Conservation (phyloP, 192 early-diverging fungal genomes). For the Coemansia sp. region DNA sequence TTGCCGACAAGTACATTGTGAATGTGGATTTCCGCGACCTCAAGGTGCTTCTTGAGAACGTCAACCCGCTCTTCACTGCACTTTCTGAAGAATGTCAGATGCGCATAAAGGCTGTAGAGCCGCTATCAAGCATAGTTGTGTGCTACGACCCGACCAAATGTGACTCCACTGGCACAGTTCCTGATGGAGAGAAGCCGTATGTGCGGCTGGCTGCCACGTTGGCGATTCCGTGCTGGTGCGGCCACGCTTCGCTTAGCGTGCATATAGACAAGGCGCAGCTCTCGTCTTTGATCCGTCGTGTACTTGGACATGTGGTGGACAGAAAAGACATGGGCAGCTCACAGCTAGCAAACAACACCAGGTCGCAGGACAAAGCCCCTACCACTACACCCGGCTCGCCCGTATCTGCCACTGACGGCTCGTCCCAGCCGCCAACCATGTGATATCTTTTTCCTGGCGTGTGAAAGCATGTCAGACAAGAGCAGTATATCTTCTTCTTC, state of each 20-base stretch:
- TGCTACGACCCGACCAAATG: conserved; percentile 51
- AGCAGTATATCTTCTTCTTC: not conserved
- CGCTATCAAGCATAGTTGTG: conserved; percentile 62
- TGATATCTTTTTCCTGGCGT: not conserved
- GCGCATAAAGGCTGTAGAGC: conserved; percentile 27
- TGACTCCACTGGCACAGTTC: not conserved
- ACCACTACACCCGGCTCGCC: conserved; percentile 3
- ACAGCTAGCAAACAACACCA: conserved; percentile 41
- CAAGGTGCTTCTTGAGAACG: conserved; percentile 50
- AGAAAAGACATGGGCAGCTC: conserved; percentile 18
- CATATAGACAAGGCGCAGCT: conserved; percentile 75
- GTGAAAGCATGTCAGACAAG: not conserved
- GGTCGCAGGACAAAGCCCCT: conserved; percentile 7
- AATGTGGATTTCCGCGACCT: conserved; percentile 54
- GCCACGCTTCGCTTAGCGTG: conserved; percentile 68
- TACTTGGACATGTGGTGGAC: conserved; percentile 44
- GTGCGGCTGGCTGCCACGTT: conserved; percentile 51
- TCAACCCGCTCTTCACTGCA: conserved; percentile 55
- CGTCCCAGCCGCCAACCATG: not conserved
- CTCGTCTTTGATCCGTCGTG: conserved; percentile 55
- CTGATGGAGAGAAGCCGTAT: conserved; percentile 31
- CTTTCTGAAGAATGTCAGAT: conserved; percentile 51
- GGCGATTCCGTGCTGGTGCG: conserved; percentile 71
- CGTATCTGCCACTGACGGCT: not conserved
- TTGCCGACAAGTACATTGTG: conserved; percentile 53